Percentiles rank a stretch among this genome's conserved stretches.
These are phyloP conservation scores for Puccinia hordei DNA, from an alignment of 1,284 basidiomycete genomes.

Conservation along the genomic window DNA sequence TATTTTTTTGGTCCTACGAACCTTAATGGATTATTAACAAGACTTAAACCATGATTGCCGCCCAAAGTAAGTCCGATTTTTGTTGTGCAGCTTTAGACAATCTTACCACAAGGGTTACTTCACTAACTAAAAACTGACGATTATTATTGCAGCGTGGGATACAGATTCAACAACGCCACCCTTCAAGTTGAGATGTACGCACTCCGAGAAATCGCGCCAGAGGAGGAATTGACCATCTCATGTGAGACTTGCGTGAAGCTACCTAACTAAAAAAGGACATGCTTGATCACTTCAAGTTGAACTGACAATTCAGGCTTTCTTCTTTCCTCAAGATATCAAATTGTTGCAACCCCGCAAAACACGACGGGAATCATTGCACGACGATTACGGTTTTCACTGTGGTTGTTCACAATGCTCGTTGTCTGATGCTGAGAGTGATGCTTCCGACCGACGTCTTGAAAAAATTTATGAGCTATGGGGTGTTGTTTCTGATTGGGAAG, in stretches of 20 bases:
- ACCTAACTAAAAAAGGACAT: neutral
- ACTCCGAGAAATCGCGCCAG: constrained; percentile 42
- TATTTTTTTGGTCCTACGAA: too few relatives aligned
- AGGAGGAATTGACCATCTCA: constrained; percentile 32
- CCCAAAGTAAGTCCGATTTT: constrained; percentile 10
- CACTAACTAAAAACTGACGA: neutral
- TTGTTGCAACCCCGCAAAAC: constrained; percentile 6
- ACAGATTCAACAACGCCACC: constrained; percentile 30
- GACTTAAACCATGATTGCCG: constrained; percentile 45
- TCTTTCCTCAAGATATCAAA: constrained; percentile 10
- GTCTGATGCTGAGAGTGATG: neutral
- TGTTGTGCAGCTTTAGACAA: neutral
- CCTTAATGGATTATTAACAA: neutral
- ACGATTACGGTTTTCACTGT: constrained; percentile 41
- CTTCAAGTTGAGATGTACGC: constrained; percentile 42
- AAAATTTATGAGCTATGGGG: constrained; percentile 3
- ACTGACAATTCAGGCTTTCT: neutral
- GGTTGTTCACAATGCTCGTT: constrained; percentile 41
- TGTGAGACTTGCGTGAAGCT: constrained; percentile 7
- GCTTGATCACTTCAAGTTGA: neutral
- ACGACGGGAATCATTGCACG: neutral
- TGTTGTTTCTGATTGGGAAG: constrained; percentile 24
- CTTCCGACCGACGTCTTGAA: constrained; percentile 26
- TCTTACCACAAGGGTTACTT: neutral
- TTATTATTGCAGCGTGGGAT: neutral